Conservation (phyloP, 2,329 filamentous ascomycete genomes). For the Tolypocladium sp. region DNA sequence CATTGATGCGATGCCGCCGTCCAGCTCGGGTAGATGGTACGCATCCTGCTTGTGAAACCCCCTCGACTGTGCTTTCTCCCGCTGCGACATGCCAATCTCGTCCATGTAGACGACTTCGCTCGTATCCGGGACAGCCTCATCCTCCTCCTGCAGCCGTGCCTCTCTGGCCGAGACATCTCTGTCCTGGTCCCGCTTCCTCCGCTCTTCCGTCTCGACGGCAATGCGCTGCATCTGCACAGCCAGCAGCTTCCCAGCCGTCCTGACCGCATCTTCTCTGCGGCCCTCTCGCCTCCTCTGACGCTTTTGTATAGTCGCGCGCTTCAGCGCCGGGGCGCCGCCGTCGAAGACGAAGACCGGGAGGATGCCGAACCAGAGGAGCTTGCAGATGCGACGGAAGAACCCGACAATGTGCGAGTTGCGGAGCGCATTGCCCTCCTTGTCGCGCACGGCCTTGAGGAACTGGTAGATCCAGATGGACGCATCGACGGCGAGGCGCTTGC, state of each 20-base stretch:
- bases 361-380: slow-evolving; percentile 92
- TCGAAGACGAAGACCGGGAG: slow-evolving; percentile 97
- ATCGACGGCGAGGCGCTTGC: slow-evolving; percentile 91
- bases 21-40: slow-evolving; percentile 86
- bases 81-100: slow-evolving; percentile 72
- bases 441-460: slow-evolving; percentile 95
- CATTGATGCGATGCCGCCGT: slow-evolving; percentile 73
- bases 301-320: slow-evolving; percentile 78
- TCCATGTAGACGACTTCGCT: slow-evolving; percentile 78
- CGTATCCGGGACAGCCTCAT: slow-evolving; percentile 52
- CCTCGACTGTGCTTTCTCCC: slow-evolving; percentile 64
- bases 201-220: slow-evolving; percentile 75
- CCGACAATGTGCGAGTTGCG: slow-evolving; percentile 94
- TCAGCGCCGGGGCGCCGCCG: slow-evolving; percentile 82
- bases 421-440: slow-evolving; percentile 94
- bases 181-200: slow-evolving; percentile 41
- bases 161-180: slow-evolving; percentile 29
- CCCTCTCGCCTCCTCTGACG: slow-evolving; percentile 78
- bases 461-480: slow-evolving; percentile 99
- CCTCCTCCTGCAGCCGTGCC: slow-evolving; percentile 48
- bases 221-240: slow-evolving; percentile 89
- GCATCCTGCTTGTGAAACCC: slow-evolving; percentile 87
- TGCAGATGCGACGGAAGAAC: slow-evolving; percentile 97
- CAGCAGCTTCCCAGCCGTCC: slow-evolving; percentile 83
- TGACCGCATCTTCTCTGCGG: slow-evolving; percentile 80